phyloP scores from a whole-genome alignment of 805 yeast species.

The Lipomyces spencermartinsiae region DNA sequence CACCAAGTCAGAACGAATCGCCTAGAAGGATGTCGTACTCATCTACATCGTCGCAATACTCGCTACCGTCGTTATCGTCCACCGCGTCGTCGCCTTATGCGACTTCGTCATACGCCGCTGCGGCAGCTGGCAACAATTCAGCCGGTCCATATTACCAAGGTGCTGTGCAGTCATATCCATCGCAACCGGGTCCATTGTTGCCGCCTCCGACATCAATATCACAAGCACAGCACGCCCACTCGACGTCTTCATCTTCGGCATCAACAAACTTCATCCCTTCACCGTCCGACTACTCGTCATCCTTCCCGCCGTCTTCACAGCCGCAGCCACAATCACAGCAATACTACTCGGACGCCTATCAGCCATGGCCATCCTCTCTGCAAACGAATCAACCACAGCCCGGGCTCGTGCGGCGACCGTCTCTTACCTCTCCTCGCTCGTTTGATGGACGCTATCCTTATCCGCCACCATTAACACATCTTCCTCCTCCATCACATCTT shows the following conservation, averaged over 20 bases:
- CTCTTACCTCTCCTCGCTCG: constrained; percentile 29
- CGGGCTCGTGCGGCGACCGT: constrained; percentile 24
- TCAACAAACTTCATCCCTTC: constrained; percentile 19
- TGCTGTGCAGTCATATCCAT: not conserved
- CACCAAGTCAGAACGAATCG: constrained; percentile 16
- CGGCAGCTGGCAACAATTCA: constrained; percentile 8
- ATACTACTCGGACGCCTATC: constrained; percentile 24
- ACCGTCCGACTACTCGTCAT: constrained; percentile 20
- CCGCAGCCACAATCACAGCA: constrained; percentile 21
- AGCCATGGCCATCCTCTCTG: constrained; percentile 19
- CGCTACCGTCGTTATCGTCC: constrained; percentile 33
- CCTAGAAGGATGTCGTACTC: constrained; percentile 24
- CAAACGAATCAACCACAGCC: constrained; percentile 14
- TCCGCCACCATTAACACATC: constrained; percentile 25
- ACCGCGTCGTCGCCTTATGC: constrained; percentile 25
- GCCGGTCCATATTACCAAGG: not conserved
- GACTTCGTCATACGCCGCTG: not conserved
- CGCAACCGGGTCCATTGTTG: constrained; percentile 24
- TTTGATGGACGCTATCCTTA: constrained; percentile 25
- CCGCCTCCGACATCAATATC: constrained; percentile 28
- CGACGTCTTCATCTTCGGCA: constrained; percentile 16
- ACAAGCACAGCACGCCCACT: constrained; percentile 9
- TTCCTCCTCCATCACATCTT: constrained; percentile 22
- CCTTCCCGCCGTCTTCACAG: constrained; percentile 13
- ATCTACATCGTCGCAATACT: constrained; percentile 31